Evolutionary conservation across 2,329 filamentous ascomycete genomes (phyloP).

Genomic region (Rachicladosporium sp.): DNA sequence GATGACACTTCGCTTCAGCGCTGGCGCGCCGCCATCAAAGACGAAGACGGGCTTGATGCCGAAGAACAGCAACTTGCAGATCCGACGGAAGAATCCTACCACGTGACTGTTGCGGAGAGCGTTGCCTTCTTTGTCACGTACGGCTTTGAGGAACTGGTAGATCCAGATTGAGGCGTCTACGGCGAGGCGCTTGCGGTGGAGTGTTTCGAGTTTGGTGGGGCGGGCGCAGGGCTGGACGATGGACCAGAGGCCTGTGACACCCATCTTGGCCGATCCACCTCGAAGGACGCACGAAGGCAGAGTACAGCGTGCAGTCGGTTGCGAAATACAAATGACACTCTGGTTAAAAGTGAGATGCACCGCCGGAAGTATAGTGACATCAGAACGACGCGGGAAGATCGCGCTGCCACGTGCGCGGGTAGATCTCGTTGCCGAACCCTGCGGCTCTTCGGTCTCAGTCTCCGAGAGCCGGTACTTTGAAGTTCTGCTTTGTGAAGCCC

Average conservation of each 20-base stretch:
- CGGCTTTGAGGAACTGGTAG: slow-evolving; percentile 97
- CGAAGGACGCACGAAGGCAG: too few relatives aligned
- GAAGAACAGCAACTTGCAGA: slow-evolving; percentile 94
- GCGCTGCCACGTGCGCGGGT: too few relatives aligned
- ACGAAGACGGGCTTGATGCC: slow-evolving; percentile 96
- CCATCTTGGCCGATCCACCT: too few relatives aligned
- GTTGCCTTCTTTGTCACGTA: slow-evolving; percentile 96
- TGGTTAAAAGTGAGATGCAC: too few relatives aligned
- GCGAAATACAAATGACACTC: too few relatives aligned
- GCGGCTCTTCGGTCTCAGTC: too few relatives aligned
- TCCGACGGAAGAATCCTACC: slow-evolving; percentile 93
- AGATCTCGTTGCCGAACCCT: too few relatives aligned
- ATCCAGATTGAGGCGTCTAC: slow-evolving; percentile 99
- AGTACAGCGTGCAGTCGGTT: too few relatives aligned
- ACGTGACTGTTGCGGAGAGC: slow-evolving; percentile 91
- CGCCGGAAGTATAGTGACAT: too few relatives aligned
- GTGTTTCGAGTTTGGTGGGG: slow-evolving; percentile 87
- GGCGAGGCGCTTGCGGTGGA: slow-evolving; percentile 90
- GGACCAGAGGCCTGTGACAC: slow-evolving; percentile 96
- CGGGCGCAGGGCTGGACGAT: slow-evolving; percentile 90
- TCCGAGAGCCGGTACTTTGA: too few relatives aligned
- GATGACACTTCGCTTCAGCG: slow-evolving; percentile 84
- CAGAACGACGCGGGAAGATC: too few relatives aligned
- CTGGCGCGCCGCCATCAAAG: slow-evolving; percentile 89
- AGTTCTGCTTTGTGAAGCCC: too few relatives aligned